These are phyloP conservation scores for Populus hybrid DNA, from an alignment of 441 rosid genomes.

Conservation along the genomic window DNA sequence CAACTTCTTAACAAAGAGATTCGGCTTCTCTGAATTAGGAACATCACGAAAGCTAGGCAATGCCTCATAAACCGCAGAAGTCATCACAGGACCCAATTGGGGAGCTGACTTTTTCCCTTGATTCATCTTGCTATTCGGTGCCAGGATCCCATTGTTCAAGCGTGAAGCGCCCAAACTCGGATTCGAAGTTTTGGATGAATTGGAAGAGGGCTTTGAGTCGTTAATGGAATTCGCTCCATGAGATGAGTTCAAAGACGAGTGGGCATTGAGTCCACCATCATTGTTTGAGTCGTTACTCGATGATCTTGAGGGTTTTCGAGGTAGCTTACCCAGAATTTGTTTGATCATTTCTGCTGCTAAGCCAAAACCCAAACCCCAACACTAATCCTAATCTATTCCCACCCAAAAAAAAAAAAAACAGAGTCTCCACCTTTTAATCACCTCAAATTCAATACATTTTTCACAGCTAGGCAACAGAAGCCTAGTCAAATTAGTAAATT, in stretches of 20 bases:
- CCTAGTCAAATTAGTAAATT: constrained; percentile 5
- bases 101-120: constrained; percentile 44
- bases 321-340: constrained; percentile 78
- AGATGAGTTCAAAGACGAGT: constrained; percentile 40
- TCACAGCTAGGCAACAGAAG: constrained; percentile 18
- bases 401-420: constrained; percentile 16
- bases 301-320: constrained; percentile 77
- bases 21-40: constrained; percentile 64
- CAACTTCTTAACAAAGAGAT: constrained; percentile 68
- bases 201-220: constrained; percentile 38
- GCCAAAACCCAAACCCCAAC: constrained; percentile 25
- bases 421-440: constrained; percentile 22
- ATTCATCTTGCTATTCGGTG: constrained; percentile 36
- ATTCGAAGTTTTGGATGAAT: constrained; percentile 38
- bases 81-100: constrained; percentile 31
- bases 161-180: constrained; percentile 34
- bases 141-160: constrained; percentile 42
- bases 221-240: constrained; percentile 37
- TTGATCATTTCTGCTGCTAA: constrained; percentile 72
- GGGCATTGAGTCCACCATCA: constrained; percentile 41
- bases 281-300: constrained; percentile 47
- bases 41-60: constrained; percentile 74
- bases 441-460: constrained; percentile 23
- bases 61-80: constrained; percentile 53
- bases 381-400: constrained; percentile 17